Base-by-base conservation (phyloP, 345 rosid genomes). In the Lepidium sativum region DNA sequence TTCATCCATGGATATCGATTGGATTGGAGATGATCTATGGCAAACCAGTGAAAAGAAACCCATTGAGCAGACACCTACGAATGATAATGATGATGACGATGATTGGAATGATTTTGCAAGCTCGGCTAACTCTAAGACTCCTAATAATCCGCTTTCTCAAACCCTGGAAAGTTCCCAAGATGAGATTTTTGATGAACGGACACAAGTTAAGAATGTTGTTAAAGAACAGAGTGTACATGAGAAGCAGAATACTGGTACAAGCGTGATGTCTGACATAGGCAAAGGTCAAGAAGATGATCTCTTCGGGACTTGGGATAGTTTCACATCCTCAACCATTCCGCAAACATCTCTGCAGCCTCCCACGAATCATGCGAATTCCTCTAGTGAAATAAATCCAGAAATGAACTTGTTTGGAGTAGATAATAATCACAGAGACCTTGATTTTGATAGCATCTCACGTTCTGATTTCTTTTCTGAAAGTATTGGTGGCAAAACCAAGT, bases 61-160 rank as follows among this genome's bases (percentile, higher is more conserved):
- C 6, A 12, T 49, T 65, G 81, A 74, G 54, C 41, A 41, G 60
- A 67, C 58, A 47, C 40, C 75, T 29, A 17, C 42, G 0, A 10
- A 65, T 64, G 71, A 16, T 23, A 64, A 49, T 16, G 65, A 61
- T n/a, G 82, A 72, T 14, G 80, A 70, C 57, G 74, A 81, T 66
- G 84, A 80, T 69, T 86, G 92, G 98, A 83, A 80, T 78, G 96
- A 88, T 79, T 84, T 88, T 71, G 68, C 82, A 13, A 77, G 87
- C 74, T 82, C 96, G 39, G 66, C 72, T 59, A 73, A 67, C 73
- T 76, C 61, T 39, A 72, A 68, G 69, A 65, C 62, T 77, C 66
- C 75, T 76, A 61, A 16, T 34, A 27, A 52, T 63, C 58, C 75
- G 35, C 64, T 67, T 32, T 15, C 73, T 9, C 44, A 59, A 63